Conservation (phyloP, 1,139 yeast genomes). For the Scheffersomyces illinoinensis region DNA sequence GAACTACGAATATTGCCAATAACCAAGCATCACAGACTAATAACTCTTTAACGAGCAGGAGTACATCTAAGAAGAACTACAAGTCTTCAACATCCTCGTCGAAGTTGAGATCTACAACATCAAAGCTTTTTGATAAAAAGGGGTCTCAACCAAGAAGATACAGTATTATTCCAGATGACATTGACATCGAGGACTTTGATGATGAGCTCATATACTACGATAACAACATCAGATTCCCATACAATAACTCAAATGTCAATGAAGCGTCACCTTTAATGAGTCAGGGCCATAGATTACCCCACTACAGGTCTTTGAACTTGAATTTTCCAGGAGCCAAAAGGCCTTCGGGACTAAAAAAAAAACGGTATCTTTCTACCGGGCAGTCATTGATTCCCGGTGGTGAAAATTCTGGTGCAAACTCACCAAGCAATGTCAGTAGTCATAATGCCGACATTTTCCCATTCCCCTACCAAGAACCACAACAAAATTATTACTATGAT, state of each 20-base stretch:
- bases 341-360: conserved; percentile 25
- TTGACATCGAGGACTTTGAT: conserved; percentile 65
- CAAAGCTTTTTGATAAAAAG: conserved; percentile 67
- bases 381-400: conserved; percentile 19
- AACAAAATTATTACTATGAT: conserved; percentile 35
- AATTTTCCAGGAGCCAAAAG: conserved; percentile 29
- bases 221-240: conserved; percentile 42
- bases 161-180: conserved; percentile 69
- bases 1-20: neutral
- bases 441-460: conserved; percentile 41
- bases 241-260: conserved; percentile 28
- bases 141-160: conserved; percentile 73
- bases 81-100: conserved; percentile 36
- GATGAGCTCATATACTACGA: conserved; percentile 55
- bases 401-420: conserved; percentile 4
- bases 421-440: conserved; percentile 10
- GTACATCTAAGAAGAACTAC: conserved; percentile 24
- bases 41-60: conserved; percentile 25
- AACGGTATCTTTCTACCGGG: conserved; percentile 41
- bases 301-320: conserved; percentile 44
- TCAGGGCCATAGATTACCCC: conserved; percentile 38
- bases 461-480: conserved; percentile 54
- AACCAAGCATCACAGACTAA: conserved; percentile 1
- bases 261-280: conserved; percentile 36
- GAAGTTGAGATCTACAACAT: conserved; percentile 63